phyloP scores from a whole-genome alignment of 306 rosid species.

The Citrullus mucosospermus region DNA sequence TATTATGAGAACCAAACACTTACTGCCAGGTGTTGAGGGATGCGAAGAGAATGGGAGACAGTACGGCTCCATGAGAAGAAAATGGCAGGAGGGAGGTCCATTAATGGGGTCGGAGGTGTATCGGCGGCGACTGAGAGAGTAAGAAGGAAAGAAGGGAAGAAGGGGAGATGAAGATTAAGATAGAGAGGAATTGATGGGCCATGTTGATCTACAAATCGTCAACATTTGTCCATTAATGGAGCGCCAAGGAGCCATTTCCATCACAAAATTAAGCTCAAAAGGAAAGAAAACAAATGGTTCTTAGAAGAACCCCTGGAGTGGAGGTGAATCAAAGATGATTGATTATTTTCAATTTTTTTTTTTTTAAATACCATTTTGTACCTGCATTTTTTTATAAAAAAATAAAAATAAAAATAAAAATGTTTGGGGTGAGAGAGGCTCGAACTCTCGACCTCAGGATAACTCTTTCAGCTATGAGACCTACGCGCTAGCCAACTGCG shows the following conservation, averaged over 20 bases:
- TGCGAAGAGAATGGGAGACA: conserved; percentile 34
- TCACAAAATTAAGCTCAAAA: not conserved
- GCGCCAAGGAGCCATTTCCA: not conserved
- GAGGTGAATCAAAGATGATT: not conserved
- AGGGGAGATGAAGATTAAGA: not conserved
- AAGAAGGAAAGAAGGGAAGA: not conserved
- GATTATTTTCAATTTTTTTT: too few species aligned
- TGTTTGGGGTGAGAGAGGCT: not conserved
- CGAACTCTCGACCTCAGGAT: conserved; percentile 1
- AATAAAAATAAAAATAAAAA: too few species aligned
- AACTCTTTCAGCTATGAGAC: not conserved
- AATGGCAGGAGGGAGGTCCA: conserved; percentile 39
- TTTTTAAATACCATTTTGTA: too few species aligned
- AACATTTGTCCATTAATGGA: too few species aligned
- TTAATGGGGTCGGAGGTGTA: conserved; percentile 1
- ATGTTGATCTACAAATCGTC: not conserved
- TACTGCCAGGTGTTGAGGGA: conserved; percentile 37
- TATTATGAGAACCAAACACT: conserved; percentile 9
- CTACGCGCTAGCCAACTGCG: conserved; percentile 6
- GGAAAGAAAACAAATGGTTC: not conserved
- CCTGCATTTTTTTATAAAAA: too few species aligned
- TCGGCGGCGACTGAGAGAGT: not conserved
- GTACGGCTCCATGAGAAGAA: conserved; percentile 51
- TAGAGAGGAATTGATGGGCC: not conserved
- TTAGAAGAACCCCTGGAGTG: not conserved